Evolutionary conservation across 176 grass and related monocot species (phyloP).

Genomic region (Zizania latifolia): DNA sequence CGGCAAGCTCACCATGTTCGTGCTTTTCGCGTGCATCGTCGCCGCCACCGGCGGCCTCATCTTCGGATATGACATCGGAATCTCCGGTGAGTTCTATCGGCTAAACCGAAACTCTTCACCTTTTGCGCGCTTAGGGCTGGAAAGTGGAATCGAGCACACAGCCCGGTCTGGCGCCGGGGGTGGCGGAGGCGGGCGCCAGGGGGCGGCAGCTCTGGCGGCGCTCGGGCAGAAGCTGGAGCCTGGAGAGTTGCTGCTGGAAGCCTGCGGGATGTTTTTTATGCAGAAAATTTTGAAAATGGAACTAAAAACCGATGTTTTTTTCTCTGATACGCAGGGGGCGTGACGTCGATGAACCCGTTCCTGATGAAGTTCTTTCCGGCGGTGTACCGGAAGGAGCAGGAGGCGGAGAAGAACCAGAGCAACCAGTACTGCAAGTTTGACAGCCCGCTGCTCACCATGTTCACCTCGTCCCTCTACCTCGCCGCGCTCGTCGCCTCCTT

Average conservation of each 20-base stretch:
- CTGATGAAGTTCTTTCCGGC: conserved; percentile 72
- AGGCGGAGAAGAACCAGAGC: conserved; percentile 36
- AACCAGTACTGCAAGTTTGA: conserved; percentile 99
- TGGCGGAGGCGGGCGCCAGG: too few species aligned
- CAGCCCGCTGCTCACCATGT: conserved; percentile 89
- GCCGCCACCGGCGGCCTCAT: conserved; percentile 91
- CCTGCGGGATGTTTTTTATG: too few species aligned
- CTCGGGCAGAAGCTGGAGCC: too few species aligned
- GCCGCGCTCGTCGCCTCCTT: conserved; percentile 83
- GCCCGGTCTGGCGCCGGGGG: too few species aligned
- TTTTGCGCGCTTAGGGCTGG: too few species aligned
- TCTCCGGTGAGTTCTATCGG: conserved; percentile 76
- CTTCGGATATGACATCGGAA: conserved; percentile 91
- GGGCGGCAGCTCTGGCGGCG: too few species aligned
- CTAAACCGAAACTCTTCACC: too few species aligned
- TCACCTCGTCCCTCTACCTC: conserved; percentile 93
- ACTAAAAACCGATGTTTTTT: background rate
- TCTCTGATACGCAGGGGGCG: conserved; percentile 56
- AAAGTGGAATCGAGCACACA: too few species aligned
- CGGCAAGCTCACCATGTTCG: conserved; percentile 77
- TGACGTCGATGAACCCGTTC: conserved; percentile 88
- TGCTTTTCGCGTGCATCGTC: conserved; percentile 77
- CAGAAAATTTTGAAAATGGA: background rate
- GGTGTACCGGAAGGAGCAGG: conserved; percentile 64
- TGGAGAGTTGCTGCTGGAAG: too few species aligned